Evolutionary conservation across 2,329 filamentous ascomycete species (phyloP), one percentile per base, ranked within the genome.

Genomic region (Monosporascus sp.): DNA sequence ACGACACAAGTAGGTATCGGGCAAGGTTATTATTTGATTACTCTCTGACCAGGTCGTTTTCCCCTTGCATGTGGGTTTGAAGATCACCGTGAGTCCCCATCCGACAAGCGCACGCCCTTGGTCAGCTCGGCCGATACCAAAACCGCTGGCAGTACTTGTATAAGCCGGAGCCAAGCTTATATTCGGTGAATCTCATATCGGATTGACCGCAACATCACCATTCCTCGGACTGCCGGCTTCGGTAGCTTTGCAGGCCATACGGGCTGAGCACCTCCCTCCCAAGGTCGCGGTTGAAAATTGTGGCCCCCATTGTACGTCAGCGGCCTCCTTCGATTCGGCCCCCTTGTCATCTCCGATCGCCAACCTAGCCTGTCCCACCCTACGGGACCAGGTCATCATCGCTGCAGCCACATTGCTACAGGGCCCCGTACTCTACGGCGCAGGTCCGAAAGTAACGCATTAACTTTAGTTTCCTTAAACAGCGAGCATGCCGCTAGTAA

Each of bases 401-500:
- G 58, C 57, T 55, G 59, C 59, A 60, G 53, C 52, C 58, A 58
- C 55, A 57, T 57, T 52, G 50, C 52, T 56, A 48, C 58, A 60
- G 55, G 51, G 19, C 41, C 50, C 58, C 58, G 54, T 58, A 62
- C 58, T 53, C 60, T 62, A 55, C 58, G 55, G 56, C 43, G n/a
- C 24, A 26, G 7, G 3, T 26, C 5, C 26, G 22, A 51, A 58
- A 54, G 52, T 54, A 55, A 43, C 53, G 58, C 55, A 52, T 51
- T 56, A 51, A 55, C 57, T 58, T 56, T 56, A 64, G 60, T 63
- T 67, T 59, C 65, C 65, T 49, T 61, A 66, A 65, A 61, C 58
- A 69, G 68, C 67, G 72, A 68, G 55, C 56, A 75, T 74, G 72
- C 71, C 73, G 60, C 66, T 64, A 63, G 60, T 72, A 61, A 66